Evolutionary conservation across 106 monocot species (phyloP), one percentile per base, ranked within the genome.

Genomic region (Allium cepa): DNA sequence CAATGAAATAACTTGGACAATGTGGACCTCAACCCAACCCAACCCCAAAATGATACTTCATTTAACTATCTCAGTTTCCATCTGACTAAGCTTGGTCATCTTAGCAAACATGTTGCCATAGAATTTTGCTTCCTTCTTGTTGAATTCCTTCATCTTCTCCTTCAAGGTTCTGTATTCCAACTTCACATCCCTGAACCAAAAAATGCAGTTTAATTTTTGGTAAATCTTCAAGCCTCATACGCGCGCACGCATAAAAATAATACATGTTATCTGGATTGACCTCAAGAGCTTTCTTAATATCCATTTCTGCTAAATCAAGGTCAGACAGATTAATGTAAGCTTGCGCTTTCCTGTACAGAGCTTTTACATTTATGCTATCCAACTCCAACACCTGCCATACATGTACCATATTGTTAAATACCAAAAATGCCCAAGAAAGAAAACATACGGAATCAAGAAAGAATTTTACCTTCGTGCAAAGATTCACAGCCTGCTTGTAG

Each of bases 211-310:
- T 10, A 60, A 5, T 26, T 55, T 15, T 10, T 7, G 60, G 16
- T 60, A 60, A 55, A 55, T 55, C 53, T 55, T 2, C 53, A 0
- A 55, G 53, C 53, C 3, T 55, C 0, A 55, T 1, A 26, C 22
- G n/a, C n/a, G n/a, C n/a, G n/a, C n/a, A 1, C 22, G 22, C 22
- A 22, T 22, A 22, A 22, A 22, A 22, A 4, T 1, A 22, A 14
- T 56, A 79, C 92, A 82, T 83, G 69, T 92, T 92, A 58, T 88
- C 72, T 27, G 92, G 88, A 59, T 92, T 88, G 16, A 92, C 88
- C 61, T 92, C 88, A 4, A 92, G 82, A 14, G 92, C 88, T 51
- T 92, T 92, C 78, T 88, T 88, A 5, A 92, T 84, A 72, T 94
- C 90, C 52, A 78, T 15, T 75, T 94, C 94, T 8, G 94, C 93